These are phyloP conservation scores for Tetrahymena malaccensis DNA, from an alignment of 73 alveolate species.

Conservation along the genomic window DNA sequence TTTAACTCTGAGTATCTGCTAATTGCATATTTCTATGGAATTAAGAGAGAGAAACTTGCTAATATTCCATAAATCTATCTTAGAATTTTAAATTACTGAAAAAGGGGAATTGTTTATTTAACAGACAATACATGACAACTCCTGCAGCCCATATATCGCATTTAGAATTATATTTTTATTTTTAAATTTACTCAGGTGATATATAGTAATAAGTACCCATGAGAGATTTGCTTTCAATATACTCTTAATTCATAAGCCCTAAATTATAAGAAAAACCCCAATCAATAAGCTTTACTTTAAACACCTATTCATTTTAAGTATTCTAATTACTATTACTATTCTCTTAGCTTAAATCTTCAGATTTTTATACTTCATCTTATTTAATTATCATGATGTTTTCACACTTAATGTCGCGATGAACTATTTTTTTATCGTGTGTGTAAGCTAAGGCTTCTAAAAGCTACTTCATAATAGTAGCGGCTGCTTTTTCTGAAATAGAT, in stretches of 20 bases:
- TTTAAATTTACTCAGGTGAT: constrained; percentile 78
- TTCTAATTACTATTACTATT: constrained; percentile 6
- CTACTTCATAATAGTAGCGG: constrained; percentile 40
- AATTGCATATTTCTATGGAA: background rate
- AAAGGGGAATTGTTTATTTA: constrained; percentile 65
- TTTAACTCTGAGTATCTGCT: background rate
- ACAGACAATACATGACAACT: constrained; percentile 62
- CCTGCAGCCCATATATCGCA: constrained; percentile 89
- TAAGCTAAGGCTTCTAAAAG: constrained; percentile 42
- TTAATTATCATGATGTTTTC: constrained; percentile 41
- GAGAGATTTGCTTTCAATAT: background rate
- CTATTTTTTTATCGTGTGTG: constrained; percentile 40
- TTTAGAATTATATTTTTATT: constrained; percentile 62
- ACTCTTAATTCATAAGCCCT: background rate
- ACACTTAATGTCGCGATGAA: constrained; percentile 51
- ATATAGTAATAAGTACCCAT: constrained; percentile 78
- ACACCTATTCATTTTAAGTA: background rate
- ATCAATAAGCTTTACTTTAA: constrained; percentile 5
- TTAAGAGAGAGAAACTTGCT: background rate
- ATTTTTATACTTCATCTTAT: background rate
- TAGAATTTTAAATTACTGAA: background rate
- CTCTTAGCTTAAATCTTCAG: constrained; percentile 2
- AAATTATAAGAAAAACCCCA: background rate
- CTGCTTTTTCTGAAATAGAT: constrained; percentile 46
- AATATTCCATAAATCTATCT: background rate